Evolutionary conservation across 495 filamentous ascomycete species (phyloP), one percentile per base, ranked within the genome.

Genomic region (Talaromyces borbonicus): DNA sequence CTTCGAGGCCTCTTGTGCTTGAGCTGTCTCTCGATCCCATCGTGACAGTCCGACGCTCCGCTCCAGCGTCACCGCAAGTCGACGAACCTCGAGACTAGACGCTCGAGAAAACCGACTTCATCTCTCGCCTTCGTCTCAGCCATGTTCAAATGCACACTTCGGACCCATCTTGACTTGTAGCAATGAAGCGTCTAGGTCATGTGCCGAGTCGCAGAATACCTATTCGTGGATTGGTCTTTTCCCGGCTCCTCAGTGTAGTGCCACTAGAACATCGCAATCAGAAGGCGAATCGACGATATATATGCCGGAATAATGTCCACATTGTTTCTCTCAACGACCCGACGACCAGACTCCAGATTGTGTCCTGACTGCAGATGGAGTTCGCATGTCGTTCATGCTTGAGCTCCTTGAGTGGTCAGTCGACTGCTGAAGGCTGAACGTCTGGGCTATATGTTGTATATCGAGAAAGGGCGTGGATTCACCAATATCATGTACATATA

Each of bases 161-260:
- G 18, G 43, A 46, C 30, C 43, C 30, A 23, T 55, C 55, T 48
- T 50, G 68, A 68, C 68, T 71, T 61, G 68, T 42, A 71, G 59
- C 68, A 71, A 71, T 69, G 68, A 71, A 68, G 59, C 62, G n/a
- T 62, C 49, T 43, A 37, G 12, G 2, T 23, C 12, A 12, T 26
- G 24, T 16, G 20, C 38, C 22, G 33, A 19, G 20, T n/a, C 5
- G 26, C 25, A 32, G 24, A 11, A 33, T 43, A 42, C 22, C 46
- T 1, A 48, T 54, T 60, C 20, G 62, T 47, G 65, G 65, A 71
- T 69, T 71, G 68, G 68, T 68, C 68, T 57, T 46, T 56, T 46
- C 20, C 44, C 53, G 46, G 55, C 63, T 62, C 19, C 6, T 14
- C 31, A 35, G 43, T 14, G 29, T n/a, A 41, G 12, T 22, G 38